Evolutionary conservation across 2,329 filamentous ascomycete species (phyloP), one percentile per base, ranked within the genome.

Genomic region (Penicillium hesseltinei): DNA sequence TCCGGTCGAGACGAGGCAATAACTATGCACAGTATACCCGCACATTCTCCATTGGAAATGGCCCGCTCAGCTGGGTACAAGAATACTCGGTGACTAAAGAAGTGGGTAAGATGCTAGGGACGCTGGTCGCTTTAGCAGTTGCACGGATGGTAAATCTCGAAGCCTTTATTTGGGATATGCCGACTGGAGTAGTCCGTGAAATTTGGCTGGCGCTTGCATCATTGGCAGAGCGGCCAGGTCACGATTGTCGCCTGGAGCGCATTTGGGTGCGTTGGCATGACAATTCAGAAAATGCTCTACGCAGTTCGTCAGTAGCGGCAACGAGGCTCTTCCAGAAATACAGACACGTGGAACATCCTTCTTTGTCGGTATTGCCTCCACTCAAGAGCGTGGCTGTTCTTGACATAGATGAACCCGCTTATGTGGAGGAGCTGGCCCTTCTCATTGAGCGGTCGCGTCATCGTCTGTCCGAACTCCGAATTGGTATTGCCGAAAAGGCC

Each of bases 81-180:
- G 89, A 93, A 69, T 93, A 94, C 74, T 83, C 89, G 61, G 90
- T 93, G 66, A 88, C 84, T 2, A 92, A 92, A 73, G 90, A 93
- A 70, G 87, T 88, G 56, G 91, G 91, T 3, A 94, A 93, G 76
- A 92, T 94, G 89, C 81, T 94, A n/a, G 89, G 90, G 5, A 93
- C 89, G 1, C 77, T 94, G 49, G 90, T 92, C 13, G 89, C 90
- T 10, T 77, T 92, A 62, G 89, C 90, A 13, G 81, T 94, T n/a
- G 86, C 87, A 43, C 87, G 89, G 61, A 94, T 94, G 90, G 79
- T 85, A 51, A 91, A 90, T 67, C 80, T 95, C 39, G 90, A 94
- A 73, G 87, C 86, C 0, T 94, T 94, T 68, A 81, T 90, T 3
- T 94, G 90, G 90, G 90, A 95, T 68, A 93, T 94, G 90, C 90